phyloP scores from a whole-genome alignment of 2,329 filamentous ascomycete species.

The Aspergillus sp. region DNA sequence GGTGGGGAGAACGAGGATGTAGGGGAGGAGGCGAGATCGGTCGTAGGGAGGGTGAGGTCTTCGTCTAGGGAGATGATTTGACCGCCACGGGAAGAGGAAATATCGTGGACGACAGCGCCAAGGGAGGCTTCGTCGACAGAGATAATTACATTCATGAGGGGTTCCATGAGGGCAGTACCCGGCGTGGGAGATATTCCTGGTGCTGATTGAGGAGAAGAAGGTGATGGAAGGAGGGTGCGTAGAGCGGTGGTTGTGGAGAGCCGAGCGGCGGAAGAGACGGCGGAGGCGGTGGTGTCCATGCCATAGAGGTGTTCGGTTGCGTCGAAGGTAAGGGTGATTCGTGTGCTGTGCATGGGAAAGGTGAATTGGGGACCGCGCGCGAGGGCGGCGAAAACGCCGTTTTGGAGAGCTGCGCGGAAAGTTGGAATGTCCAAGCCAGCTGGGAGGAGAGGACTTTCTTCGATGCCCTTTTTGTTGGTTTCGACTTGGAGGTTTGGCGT shows the following conservation, averaged over 20 bases:
- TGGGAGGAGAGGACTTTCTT: constrained; percentile 47
- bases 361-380: constrained; percentile 74
- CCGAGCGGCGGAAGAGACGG: constrained; percentile 59
- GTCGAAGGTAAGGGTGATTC: constrained; percentile 64
- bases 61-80: constrained; percentile 65
- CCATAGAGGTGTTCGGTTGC: constrained; percentile 58
- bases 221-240: constrained; percentile 40
- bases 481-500: constrained; percentile 45
- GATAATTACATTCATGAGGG: constrained; percentile 86
- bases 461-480: constrained; percentile 28
- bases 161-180: constrained; percentile 69
- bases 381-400: constrained; percentile 75
- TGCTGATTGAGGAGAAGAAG: constrained; percentile 3
- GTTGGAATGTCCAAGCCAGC: constrained; percentile 46
- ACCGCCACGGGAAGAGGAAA: constrained; percentile 65
- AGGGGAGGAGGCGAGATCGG: constrained; percentile 15
- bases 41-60: constrained; percentile 29
- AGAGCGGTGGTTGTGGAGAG: constrained; percentile 65
- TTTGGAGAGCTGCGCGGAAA: constrained; percentile 56
- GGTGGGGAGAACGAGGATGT: constrained; percentile 1
- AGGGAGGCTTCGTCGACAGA: constrained; percentile 75
- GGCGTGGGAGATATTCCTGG: constrained; percentile 43
- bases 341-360: constrained; percentile 71
- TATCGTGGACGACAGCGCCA: constrained; percentile 74
- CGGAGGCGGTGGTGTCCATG: constrained; percentile 60